Base-by-base conservation (phyloP, 163 green algal species). In the Coccomyxa subellipsoidea region DNA sequence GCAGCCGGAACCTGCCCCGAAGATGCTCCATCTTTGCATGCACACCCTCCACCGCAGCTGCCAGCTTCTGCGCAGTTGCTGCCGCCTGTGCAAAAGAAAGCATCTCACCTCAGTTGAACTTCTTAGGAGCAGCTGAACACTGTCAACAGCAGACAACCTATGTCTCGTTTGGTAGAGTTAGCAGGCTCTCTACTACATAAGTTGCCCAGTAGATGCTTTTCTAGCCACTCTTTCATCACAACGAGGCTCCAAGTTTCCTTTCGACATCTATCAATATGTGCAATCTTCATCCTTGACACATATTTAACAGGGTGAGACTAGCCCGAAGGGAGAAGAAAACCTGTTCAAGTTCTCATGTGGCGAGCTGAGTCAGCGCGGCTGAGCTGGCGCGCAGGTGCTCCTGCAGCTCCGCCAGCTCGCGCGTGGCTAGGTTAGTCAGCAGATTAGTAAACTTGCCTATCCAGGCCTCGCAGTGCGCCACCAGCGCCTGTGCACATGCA, bases 391-490 rank as follows among this genome's bases (percentile, higher is more conserved):
- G 84, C 84, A 96, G 95, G 84, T 95, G 93, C 0, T 90, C 81
- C n/a, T 94, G 88, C 54, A 98, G 77, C 0, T 82, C 81, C 0
- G 80, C 53, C 38, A 97, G 89, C 90, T 98, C 94, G 2, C 81
- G 71, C 7, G 72, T 35, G 1, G 94, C 94, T 39, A 95, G 87
- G 73, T 76, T 80, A 79, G 93, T 88, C 27, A 98, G 91, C 83
- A 97, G 88, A 34, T 83, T 86, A 7, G 89, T 94, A 76, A 97
- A 95, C 84, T 95, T 94, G 40, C 76, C 36, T 25, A 92, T 85
- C 94, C 94, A 98, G 38, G 82, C 85, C 81, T 97, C 92, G 85
- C 94, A 97, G 86, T 96, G 92, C 0, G 77, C 84, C 32, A 90
- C 85, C 47, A 98, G 87, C 6, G 89, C 90, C 86, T 96, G 92